Evolutionary conservation across 139 green algal genomes (phyloP).

Genomic region (Coelastrella sp.): DNA sequence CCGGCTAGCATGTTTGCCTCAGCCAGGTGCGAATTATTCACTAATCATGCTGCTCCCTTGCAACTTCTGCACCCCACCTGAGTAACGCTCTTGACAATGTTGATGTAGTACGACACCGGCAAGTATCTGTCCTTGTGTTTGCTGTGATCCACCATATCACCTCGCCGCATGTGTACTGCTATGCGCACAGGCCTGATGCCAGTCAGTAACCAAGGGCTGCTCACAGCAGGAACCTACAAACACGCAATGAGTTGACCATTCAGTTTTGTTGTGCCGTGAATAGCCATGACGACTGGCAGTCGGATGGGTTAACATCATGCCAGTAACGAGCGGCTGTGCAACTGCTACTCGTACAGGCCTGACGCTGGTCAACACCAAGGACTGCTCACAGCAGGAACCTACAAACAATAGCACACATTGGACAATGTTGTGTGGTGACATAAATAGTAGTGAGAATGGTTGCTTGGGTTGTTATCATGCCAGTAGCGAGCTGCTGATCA

Average conservation of each 20-base stretch:
- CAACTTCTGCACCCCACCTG: background rate
- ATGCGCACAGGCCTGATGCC: background rate
- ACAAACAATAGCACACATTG: background rate
- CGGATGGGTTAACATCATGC: no score
- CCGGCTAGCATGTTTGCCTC: background rate
- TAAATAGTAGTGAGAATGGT: background rate
- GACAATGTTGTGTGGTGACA: background rate
- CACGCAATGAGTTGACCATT: background rate
- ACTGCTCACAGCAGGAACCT: no score
- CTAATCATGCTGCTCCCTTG: background rate
- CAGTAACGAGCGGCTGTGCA: background rate
- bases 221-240: background rate
- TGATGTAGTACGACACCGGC: conserved; percentile 1
- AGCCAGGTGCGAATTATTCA: background rate
- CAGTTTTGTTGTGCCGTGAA: no score
- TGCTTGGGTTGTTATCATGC: no score
- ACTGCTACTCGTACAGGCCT: background rate
- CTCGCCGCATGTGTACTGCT: conserved; percentile 15
- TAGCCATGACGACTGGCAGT: background rate
- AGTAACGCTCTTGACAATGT: background rate
- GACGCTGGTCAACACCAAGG: background rate
- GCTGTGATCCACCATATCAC: background rate
- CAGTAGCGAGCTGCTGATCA: no score
- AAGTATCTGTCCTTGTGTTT: background rate
- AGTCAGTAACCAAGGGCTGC: background rate